Evolutionary conservation across 768 basidiomycete species (phyloP), one percentile per base, ranked within the genome.

Genomic region (Amanita jacksonii): DNA sequence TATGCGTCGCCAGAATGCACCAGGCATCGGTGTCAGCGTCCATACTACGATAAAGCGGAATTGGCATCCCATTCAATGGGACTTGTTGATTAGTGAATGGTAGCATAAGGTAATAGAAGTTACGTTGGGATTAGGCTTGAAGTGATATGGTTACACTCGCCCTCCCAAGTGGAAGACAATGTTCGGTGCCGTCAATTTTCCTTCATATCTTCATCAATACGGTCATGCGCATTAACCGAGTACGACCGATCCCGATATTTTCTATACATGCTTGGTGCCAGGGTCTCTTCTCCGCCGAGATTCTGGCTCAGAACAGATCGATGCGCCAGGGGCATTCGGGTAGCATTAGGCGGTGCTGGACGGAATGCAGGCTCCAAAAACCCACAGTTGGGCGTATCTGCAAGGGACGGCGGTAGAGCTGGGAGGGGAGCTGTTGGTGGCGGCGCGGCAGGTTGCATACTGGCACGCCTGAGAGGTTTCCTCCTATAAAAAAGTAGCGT

Each of bases 141-240:
- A n/a, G n/a, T n/a, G n/a, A n/a, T n/a, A n/a, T n/a, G n/a, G n/a
- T n/a, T n/a, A n/a, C n/a, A n/a, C n/a, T n/a, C n/a, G n/a, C n/a
- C n/a, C n/a, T n/a, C n/a, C n/a, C n/a, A 20, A 18, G 12, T 20
- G 19, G 5, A 37, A 20, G 35, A 16, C 35, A 3, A 19, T 15
- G 6, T 8, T 10, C 32, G 7, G 8, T 7, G 28, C 13, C 30
- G 27, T 43, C 38, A 67, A 50, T 65, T 63, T 48, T 68, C 67
- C 40, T 64, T 70, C 62, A 68, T 64, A 36, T 64, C 65, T 46
- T 69, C 67, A 41, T 67, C 65, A 23, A 68, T 68, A 36, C 49
- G 44, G n/a, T 55, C 38, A 27, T 57, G 53, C 7, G 45, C 52
- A 5, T 55, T 60, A 2, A 52, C 49, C 30, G 57, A 59, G 24